Conservation (phyloP, 2,329 filamentous ascomycete genomes). For the Fusarium virguliforme region DNA sequence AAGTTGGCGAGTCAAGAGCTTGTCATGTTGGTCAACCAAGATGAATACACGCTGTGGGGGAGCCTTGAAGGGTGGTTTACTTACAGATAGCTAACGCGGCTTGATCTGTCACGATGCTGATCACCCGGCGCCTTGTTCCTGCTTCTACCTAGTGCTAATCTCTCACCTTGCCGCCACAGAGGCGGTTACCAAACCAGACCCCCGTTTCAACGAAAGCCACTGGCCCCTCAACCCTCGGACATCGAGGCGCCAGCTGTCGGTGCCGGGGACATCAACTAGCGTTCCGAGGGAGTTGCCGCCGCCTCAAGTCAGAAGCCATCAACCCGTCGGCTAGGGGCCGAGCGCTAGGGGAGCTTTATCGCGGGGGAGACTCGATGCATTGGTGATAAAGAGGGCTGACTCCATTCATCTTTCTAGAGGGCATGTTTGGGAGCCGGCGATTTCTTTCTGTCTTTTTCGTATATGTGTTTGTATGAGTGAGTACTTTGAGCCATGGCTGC, state of each 20-base stretch:
- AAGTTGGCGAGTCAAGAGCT: not conserved
- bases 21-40: not conserved
- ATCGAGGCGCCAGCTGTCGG: not conserved
- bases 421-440: not conserved
- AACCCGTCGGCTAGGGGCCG: not conserved
- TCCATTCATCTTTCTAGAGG: too few species aligned
- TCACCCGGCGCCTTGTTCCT: conserved; percentile 7
- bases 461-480: not conserved
- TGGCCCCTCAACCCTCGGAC: not conserved
- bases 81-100: not conserved
- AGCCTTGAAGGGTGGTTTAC: not conserved
- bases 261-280: not conserved
- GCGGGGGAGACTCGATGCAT: not conserved
- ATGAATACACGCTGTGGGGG: not conserved
- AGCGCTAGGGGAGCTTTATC: not conserved
- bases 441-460: not conserved
- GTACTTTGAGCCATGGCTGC: not conserved
- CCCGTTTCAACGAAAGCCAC: not conserved
- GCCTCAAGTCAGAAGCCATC: not conserved
- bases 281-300: not conserved
- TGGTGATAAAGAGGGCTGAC: not conserved
- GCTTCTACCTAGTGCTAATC: conserved; percentile 10
- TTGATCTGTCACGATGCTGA: not conserved
- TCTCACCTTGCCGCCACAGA: not conserved
- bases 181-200: too few species aligned